Conservation (phyloP, 371 early-diverging fungal species). For the Funneliformis caledonium region DNA sequence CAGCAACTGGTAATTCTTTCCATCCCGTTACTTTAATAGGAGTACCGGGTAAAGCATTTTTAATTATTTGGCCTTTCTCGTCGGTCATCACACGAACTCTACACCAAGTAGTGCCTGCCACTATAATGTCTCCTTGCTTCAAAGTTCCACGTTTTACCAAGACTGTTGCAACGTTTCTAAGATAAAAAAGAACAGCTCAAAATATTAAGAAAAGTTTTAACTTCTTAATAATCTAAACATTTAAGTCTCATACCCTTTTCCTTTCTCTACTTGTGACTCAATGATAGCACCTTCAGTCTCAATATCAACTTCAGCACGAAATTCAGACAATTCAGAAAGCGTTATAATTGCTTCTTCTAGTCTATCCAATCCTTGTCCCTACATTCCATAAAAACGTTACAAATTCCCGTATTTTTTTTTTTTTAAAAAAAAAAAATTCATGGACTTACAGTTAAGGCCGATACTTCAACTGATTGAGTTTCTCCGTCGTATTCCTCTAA, state of each 20-base stretch:
- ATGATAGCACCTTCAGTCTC: conserved; percentile 84
- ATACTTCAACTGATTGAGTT: conserved; percentile 86
- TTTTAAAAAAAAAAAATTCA: background rate
- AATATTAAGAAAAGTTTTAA: background rate
- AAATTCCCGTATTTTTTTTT: background rate
- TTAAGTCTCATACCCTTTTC: conserved; percentile 59
- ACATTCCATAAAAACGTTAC: background rate
- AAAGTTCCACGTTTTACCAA: conserved; percentile 89
- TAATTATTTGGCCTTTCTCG: conserved; percentile 72
- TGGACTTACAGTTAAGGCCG: conserved; percentile 71
- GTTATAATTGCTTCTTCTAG: conserved; percentile 89
- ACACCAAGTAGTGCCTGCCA: conserved; percentile 86
- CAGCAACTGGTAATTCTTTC: conserved; percentile 90
- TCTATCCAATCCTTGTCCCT: conserved; percentile 82
- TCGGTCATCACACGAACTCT: conserved; percentile 86
- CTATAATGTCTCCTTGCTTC: conserved; percentile 73
- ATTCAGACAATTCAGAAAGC: conserved; percentile 83
- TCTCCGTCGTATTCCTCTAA: conserved; percentile 96
- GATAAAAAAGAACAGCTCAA: background rate
- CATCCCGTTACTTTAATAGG: conserved; percentile 93
- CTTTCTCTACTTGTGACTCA: conserved; percentile 88
- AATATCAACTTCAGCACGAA: conserved; percentile 78
- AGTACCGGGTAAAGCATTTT: conserved; percentile 83
- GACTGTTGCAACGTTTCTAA: conserved; percentile 80
- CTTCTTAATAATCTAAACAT: no score